Base-by-base conservation (phyloP, 2,329 filamentous ascomycete genomes). In the Penicillium hordei region DNA sequence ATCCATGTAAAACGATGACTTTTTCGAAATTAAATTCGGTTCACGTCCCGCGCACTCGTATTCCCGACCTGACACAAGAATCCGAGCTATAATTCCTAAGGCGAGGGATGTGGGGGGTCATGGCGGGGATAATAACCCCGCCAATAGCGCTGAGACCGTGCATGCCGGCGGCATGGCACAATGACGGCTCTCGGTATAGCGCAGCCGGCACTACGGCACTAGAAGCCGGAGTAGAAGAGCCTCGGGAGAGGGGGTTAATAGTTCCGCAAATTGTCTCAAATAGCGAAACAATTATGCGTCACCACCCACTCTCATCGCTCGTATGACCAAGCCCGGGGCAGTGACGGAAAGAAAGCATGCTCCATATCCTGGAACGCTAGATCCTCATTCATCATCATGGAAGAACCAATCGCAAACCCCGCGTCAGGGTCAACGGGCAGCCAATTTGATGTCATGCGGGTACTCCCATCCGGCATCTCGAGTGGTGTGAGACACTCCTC, bases 401-500 rank as follows among this genome's bases (percentile, higher is more conserved):
- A 15, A 15, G 45, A 46, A 6, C 58, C 62, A 46, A 72, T 71
- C 5, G 68, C 71, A 38, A 71, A 70, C 1, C 66, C 70, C 4
- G 64, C 70, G 0, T 52, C 49, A n/a, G 45, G 45, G 15, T 48
- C 45, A 1, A 48, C 45, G 15, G 45, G 45, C 1, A 48, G 57
- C 70, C 70, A 72, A 49, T 72, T 72, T 10, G 65, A 56, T 3
- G 69, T 71, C 38, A 67, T 59, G 23, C 70, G 70, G 9, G 66
- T 71, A 31, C 61, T 68, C 0, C 70, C 70, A 49, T 72, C 70
- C 4, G 70, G 70, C 70, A 72, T 72, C 53, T 72, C 70, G 25
- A 72, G 61, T 10, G 65, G 66, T 27, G 64, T 69, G 6, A 67
- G 57, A 21, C 17, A 58, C 0, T 64, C 60, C 1, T 64, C 62